These are phyloP conservation scores for Dendrobium catenatum DNA, from an alignment of 106 monocot genomes.

Conservation along the genomic window DNA sequence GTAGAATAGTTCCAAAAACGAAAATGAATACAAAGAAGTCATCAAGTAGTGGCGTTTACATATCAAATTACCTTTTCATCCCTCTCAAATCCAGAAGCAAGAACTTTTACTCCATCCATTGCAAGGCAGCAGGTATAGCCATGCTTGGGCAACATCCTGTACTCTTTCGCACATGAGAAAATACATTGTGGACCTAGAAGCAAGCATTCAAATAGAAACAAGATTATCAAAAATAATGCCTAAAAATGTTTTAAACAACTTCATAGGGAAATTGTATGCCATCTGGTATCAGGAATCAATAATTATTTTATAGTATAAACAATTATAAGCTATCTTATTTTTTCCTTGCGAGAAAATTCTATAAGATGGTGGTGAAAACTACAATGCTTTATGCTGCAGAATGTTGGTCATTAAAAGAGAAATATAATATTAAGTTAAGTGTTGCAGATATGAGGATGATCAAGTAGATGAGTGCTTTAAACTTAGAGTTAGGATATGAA, in stretches of 20 bases:
- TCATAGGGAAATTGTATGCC: background rate
- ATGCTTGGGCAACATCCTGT: conserved; percentile 70
- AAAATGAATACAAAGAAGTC: background rate
- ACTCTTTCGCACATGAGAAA: conserved; percentile 90
- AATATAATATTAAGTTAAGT: too few relatives aligned
- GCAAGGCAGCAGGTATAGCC: conserved; percentile 91
- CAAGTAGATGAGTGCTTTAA: too few relatives aligned
- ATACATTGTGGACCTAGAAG: conserved; percentile 85
- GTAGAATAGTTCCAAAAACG: background rate
- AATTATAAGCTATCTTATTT: too few relatives aligned
- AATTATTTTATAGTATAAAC: too few relatives aligned
- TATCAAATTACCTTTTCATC: conserved; percentile 63
- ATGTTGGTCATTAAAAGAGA: too few relatives aligned
- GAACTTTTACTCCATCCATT: conserved; percentile 94
- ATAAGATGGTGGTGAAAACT: too few relatives aligned
- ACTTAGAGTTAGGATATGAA: too few relatives aligned
- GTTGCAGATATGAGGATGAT: too few relatives aligned
- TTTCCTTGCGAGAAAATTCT: too few relatives aligned
- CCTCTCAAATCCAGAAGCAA: conserved; percentile 84
- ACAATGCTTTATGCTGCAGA: too few relatives aligned
- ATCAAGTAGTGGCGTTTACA: background rate
- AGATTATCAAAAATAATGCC: background rate
- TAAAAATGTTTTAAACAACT: background rate
- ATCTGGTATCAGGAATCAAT: too few relatives aligned
- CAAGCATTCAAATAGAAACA: background rate